Evolutionary conservation across 1,284 basidiomycete species (phyloP), one percentile per base, ranked within the genome.

Genomic region (Trichosporon sp.): DNA sequence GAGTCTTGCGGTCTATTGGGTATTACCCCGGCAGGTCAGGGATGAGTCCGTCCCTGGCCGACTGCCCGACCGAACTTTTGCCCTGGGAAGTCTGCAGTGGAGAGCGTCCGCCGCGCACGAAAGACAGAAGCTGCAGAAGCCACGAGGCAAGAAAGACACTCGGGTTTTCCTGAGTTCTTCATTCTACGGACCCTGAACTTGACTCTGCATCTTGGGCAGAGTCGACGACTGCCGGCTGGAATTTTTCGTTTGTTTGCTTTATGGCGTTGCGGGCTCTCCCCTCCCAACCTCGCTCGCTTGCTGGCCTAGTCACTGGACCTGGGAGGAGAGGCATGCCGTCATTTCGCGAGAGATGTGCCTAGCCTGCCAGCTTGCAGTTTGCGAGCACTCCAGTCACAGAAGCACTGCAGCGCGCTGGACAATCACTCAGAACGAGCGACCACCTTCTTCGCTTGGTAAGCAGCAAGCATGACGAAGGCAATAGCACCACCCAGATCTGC

Each of bases 21-120:
- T 54, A 54, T 54, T 54, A 54, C 19, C 51, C 51, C 51, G 51
- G 51, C 51, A 7, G 35, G 35, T 54, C 51, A 54, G 51, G 51
- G 51, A 21, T 19, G 7, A n/a, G 8, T 10, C 51, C 16, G 51
- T 54, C 51, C 51, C 51, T 54, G 51, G 51, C n/a, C 51, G 6
- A 8, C 46, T 19, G 51, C 51, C 51, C 51, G 51, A 54, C 21
- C 51, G 51, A 54, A 8, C 4, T 10, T 1, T 26, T 21, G 8
- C 48, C 51, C 21, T 26, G 26, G 26, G 26, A 26, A 26, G 26
- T 26, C 26, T 16, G 7, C 51, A 19, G 14, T 26, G 10, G 14
- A 19, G 14, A 54, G 21, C 19, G 19, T 11, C 43, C 43, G 43
- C 21, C 51, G 51, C 51, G 51, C 51, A 54, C 51, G 51, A 54